These are phyloP conservation scores for Novymonas esmeraldas DNA, from an alignment of 208 protist species.

Conservation along the genomic window DNA sequence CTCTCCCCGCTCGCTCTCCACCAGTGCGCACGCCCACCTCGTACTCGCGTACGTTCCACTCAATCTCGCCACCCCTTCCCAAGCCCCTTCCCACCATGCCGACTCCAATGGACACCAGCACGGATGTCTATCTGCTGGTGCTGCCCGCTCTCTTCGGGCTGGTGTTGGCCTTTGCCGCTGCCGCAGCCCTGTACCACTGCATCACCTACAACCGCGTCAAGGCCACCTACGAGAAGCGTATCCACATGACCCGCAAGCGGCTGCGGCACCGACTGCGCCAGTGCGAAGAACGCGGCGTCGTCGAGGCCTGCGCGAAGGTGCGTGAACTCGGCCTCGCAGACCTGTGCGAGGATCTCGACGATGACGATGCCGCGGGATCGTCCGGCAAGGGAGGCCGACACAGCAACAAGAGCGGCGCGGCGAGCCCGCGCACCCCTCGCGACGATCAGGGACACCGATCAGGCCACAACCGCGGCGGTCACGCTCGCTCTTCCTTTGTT, in stretches of 20 bases:
- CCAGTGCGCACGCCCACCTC: too few relatives aligned
- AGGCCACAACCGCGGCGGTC: too few relatives aligned
- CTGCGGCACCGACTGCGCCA: slow-evolving; percentile 10
- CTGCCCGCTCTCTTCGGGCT: slow-evolving; percentile 7
- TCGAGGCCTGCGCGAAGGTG: background rate
- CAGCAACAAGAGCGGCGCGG: too few relatives aligned
- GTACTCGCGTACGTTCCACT: too few relatives aligned
- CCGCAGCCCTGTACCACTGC: slow-evolving; percentile 9
- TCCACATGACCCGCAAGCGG: background rate
- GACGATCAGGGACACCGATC: too few relatives aligned
- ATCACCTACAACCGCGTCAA: slow-evolving; percentile 1
- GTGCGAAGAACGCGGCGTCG: background rate
- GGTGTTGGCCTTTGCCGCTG: slow-evolving; percentile 9
- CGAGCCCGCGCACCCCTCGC: too few relatives aligned
- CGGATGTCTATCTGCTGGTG: slow-evolving; percentile 3
- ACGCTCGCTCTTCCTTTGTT: too few relatives aligned
- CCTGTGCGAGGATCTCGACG: background rate
- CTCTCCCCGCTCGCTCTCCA: too few relatives aligned
- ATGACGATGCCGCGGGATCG: background rate
- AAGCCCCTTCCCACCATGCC: too few relatives aligned
- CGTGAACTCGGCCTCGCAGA: background rate
- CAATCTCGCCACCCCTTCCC: background rate
- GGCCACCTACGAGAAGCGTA: slow-evolving; percentile 7
- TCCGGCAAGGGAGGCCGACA: background rate
- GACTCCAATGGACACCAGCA: background rate